Base-by-base conservation (phyloP, 495 filamentous ascomycete genomes). In the Talaromyces thailandensis region DNA sequence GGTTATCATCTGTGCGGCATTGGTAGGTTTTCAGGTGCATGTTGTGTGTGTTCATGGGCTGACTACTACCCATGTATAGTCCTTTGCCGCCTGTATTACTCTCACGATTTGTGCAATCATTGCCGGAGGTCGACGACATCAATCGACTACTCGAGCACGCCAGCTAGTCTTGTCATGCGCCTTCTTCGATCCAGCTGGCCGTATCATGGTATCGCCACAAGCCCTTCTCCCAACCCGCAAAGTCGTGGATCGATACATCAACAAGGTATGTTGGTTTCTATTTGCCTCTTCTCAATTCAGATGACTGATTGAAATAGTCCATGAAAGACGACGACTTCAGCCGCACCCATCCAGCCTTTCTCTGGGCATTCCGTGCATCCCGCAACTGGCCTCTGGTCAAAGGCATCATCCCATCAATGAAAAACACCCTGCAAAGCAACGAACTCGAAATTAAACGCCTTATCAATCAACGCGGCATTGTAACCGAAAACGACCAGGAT, bases 341-440 rank as follows among this genome's bases (percentile, higher is more conserved):
- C 35, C 85, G 86, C 45, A 82, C 82, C 14, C 91, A 96, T 68
- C 85, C 88, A 2, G 84, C 91, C 11, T 96, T 94, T 70, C 84
- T 92, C 29, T 96, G 92, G 92, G 83, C 92, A 53, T 95, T 89
- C 69, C 83, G 89, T 61, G 89, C 89, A 12, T 88, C 87, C 37
- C 82, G 86, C 24, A 84, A 90, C 69, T 96, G 92, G 92, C 68
- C 71, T 6, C 79, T 81, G 24, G 77, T 96, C 21, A 79, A 78
- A 56, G 81, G 85, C 28, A 76, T 93, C 11, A 75, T 95, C 32
- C 82, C 85, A 12, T 81, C 81, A 25, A 95, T 95, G 88, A 73
- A 73, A 61, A 76, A 75, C 31, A 84, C 86, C 48, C 76, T 89
- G 16, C 75, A 78, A 45, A 68, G 69, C 61, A 72, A 78, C 25